A percentile compares a stretch with the other conserved stretches of the same genome.
These are phyloP conservation scores for Aureobasidium sp. DNA, from an alignment of 2,329 filamentous ascomycete genomes.

Conservation along the genomic window DNA sequence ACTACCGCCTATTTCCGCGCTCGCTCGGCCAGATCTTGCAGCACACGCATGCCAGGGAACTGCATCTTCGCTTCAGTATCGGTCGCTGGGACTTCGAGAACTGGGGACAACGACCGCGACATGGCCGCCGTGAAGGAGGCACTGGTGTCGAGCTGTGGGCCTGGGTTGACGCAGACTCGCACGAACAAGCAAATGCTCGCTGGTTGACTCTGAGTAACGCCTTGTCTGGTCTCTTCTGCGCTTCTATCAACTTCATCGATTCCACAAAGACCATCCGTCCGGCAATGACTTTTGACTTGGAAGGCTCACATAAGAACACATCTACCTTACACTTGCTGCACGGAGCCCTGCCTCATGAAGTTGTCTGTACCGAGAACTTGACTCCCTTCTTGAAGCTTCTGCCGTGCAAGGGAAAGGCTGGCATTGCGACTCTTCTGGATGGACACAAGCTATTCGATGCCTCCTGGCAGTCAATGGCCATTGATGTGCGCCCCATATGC, in stretches of 20 bases:
- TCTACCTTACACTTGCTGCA: slow-evolving; percentile 71
- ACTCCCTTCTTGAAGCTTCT: slow-evolving; percentile 93
- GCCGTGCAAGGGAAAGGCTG: slow-evolving; percentile 94
- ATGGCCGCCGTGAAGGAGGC: slow-evolving; percentile 80
- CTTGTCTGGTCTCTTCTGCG: slow-evolving; percentile 93
- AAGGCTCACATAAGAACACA: slow-evolving; percentile 59
- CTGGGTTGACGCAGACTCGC: slow-evolving; percentile 78
- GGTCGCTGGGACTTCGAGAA: slow-evolving; percentile 92
- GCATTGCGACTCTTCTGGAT: slow-evolving; percentile 83
- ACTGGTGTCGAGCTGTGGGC: slow-evolving; percentile 97
- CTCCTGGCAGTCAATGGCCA: slow-evolving; percentile 96
- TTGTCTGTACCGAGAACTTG: slow-evolving; percentile 95
- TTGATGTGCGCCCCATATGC: slow-evolving; percentile 81
- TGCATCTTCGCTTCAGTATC: slow-evolving; percentile 88
- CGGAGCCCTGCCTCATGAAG: slow-evolving; percentile 85
- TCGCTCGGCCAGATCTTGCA: slow-evolving; percentile 92
- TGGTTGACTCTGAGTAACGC: slow-evolving; percentile 92
- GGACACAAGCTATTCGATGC: slow-evolving; percentile 97
- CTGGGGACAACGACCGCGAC: slow-evolving; percentile 89
- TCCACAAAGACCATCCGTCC: slow-evolving; percentile 84
- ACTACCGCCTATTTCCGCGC: slow-evolving; percentile 86
- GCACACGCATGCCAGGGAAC: slow-evolving; percentile 75
- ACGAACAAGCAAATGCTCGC: slow-evolving; percentile 72
- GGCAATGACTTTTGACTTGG: slow-evolving; percentile 76
- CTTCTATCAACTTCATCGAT: slow-evolving; percentile 97